Conservation (phyloP, 2,329 filamentous ascomycete species). For the Chaetomium sp. region DNA sequence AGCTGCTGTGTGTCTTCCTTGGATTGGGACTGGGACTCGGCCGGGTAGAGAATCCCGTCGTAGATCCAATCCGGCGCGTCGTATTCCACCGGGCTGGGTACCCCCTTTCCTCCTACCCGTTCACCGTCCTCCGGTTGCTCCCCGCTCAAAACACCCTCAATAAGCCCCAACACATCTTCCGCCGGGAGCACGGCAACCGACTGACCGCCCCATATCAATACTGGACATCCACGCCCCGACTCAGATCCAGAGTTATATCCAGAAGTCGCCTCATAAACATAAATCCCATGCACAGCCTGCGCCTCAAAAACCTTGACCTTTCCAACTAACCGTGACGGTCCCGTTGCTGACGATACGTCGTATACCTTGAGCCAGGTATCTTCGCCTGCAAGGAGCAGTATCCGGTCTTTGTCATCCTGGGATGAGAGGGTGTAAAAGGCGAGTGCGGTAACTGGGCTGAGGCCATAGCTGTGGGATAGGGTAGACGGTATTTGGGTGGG, state of each 20-base stretch:
- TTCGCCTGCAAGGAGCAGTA: slow-evolving; percentile 52
- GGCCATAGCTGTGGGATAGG: slow-evolving; percentile 33
- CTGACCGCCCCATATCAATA: slow-evolving; percentile 66
- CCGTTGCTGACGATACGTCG: slow-evolving; percentile 25
- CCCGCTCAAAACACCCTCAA: no score
- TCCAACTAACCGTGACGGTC: slow-evolving; percentile 32
- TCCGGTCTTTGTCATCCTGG: slow-evolving; percentile 15
- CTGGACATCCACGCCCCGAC: no score
- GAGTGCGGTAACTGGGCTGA: slow-evolving; percentile 55
- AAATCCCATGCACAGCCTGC: slow-evolving; percentile 71
- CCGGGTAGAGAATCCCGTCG: slow-evolving; percentile 51
- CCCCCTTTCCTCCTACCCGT: no score
- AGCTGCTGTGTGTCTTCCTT: background rate
- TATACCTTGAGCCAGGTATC: slow-evolving; percentile 53
- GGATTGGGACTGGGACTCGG: background rate
- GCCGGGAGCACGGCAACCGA: slow-evolving; percentile 42
- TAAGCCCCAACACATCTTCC: no score
- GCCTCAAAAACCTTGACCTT: slow-evolving; percentile 51
- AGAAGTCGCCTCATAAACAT: slow-evolving; percentile 29
- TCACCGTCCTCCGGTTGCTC: no score
- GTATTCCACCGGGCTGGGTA: slow-evolving; percentile 30
- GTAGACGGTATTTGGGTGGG: no score
- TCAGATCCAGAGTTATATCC: no score
- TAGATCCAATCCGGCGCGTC: slow-evolving; percentile 70
- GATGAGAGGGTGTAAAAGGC: slow-evolving; percentile 39